Evolutionary conservation across 495 filamentous ascomycete genomes (phyloP), one percentile per base, ranked within the genome.

Genomic region (Penicillium nucicola): DNA sequence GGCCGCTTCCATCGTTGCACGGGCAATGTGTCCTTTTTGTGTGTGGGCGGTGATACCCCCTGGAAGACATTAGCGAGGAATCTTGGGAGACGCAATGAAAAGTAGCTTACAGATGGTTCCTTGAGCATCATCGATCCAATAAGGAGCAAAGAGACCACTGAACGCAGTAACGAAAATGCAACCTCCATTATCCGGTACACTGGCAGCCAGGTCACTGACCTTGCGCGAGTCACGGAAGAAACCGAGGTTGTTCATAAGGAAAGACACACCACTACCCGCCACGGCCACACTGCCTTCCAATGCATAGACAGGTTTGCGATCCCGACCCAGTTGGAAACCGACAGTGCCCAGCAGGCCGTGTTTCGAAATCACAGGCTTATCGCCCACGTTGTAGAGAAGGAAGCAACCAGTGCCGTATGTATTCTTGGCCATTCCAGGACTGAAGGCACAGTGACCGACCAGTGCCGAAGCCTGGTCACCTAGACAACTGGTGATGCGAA

Each of bases 371-470:
- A 96, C 91, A 3, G 92, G 92, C 70, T 90, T 86, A 20, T 85
- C 79, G 42, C 92, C 92, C 45, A 95, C 90, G 63, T 97, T 96
- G 64, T 95, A 96, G 3, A 97, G 79, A 46, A 97, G 77, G 75
- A 97, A 97, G 67, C 92, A 96, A 23, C 92, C 92, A 2, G 92
- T 97, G 34, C 92, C 92, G 53, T 96, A 97, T 1, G 92, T 97
- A 65, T 96, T 96, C 77, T 97, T 97, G 33, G 92, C 92, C 55
- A 79, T 79, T 41, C 92, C 92, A 1, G 91, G 86, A 11, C 76
- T 84, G 68, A 96, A 96, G 19, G 87, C 91, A 62, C 89, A 88
- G 65, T 97, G 92, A 35, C 92, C 92, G 34, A 97, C 92, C 39
- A 97, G 69, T 5, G 92, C 92, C 39, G 90, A 84, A 32, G 92